Evolutionary conservation across 1,284 basidiomycete species (phyloP), one percentile per base, ranked within the genome.

Genomic region (Xanthoconium separans): DNA sequence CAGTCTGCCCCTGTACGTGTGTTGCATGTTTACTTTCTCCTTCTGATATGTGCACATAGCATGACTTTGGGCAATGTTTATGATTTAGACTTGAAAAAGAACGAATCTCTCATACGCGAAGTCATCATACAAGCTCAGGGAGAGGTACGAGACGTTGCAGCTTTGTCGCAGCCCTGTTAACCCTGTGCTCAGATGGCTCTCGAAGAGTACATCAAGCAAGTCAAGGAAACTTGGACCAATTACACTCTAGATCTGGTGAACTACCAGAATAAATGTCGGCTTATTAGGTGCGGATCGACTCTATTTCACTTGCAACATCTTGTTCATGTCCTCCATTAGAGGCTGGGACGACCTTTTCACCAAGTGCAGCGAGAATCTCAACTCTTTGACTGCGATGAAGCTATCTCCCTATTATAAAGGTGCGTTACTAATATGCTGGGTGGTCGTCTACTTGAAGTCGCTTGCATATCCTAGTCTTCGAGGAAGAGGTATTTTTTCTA

Each of bases 271-370:
- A 98, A 96, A 73, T 98, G 95, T 65, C 87, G 96, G 44, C 81
- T 99, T 34, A 98, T 99, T 63, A 84, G 88, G 89, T 91, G 65
- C 30, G 77, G 34, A 30, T 57, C 37, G 30, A 40, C 11, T 44
- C 5, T 29, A 18, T n/a, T 39, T 36, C 4, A 2, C 15, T 46
- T 42, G 24, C 20, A 16, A 34, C 20, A 15, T 27, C 16, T 40
- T 13, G 27, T 50, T 69, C 41, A 73, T 44, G 30, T n/a, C 29
- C 9, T 51, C 47, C 31, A 11, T 46, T 62, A 93, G 91, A 67
- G 95, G 94, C 39, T 99, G 96, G 95, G 97, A 99, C 69, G 96
- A 98, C 47, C 78, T 99, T 22, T 98, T 98, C 77, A 93, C 83
- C 72, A 97, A 96, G 72, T 98, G 95, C 69, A 86, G 91, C 60